Percentiles rank a stretch among this genome's conserved stretches.
Conservation (phyloP, 441 rosid species). For the Sinapis alba region DNA sequence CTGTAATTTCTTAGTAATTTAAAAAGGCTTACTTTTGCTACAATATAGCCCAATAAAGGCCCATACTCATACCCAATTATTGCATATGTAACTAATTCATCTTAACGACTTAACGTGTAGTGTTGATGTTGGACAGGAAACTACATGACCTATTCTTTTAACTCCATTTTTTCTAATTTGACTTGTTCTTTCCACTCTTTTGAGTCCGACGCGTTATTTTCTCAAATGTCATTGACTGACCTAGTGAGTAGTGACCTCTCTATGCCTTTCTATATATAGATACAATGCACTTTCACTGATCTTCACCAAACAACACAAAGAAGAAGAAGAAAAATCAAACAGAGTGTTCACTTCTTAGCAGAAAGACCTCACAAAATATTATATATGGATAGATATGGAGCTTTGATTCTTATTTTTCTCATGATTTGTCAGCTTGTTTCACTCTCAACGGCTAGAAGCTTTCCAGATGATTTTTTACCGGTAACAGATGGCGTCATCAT, state of each 20-base stretch:
- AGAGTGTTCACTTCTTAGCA: slow-evolving; percentile 4
- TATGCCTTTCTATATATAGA: neutral
- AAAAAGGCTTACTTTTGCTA: neutral
- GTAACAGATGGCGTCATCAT: slow-evolving; percentile 13
- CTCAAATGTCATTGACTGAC: slow-evolving; percentile 20
- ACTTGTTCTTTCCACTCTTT: slow-evolving; percentile 21
- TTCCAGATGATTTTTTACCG: neutral
- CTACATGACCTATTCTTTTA: neutral
- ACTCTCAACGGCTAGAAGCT: slow-evolving; percentile 20
- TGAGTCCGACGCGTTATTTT: slow-evolving; percentile 20
- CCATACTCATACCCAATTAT: neutral
- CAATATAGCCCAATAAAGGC: neutral
- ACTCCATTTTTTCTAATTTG: neutral
- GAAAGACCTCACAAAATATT: neutral
- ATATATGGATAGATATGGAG: slow-evolving; percentile 22
- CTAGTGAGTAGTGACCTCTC: neutral
- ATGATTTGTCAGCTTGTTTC: slow-evolving; percentile 15
- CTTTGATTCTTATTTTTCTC: slow-evolving; percentile 11
- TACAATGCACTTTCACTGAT: slow-evolving; percentile 1
- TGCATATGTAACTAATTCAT: too few species aligned
- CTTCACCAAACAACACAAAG: slow-evolving; percentile 4
- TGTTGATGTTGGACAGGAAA: neutral
- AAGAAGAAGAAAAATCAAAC: slow-evolving; percentile 3
- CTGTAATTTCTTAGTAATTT: too few species aligned
- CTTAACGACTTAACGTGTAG: too few species aligned